Conservation (phyloP, 495 filamentous ascomycete species). For the Cercophora samala region DNA sequence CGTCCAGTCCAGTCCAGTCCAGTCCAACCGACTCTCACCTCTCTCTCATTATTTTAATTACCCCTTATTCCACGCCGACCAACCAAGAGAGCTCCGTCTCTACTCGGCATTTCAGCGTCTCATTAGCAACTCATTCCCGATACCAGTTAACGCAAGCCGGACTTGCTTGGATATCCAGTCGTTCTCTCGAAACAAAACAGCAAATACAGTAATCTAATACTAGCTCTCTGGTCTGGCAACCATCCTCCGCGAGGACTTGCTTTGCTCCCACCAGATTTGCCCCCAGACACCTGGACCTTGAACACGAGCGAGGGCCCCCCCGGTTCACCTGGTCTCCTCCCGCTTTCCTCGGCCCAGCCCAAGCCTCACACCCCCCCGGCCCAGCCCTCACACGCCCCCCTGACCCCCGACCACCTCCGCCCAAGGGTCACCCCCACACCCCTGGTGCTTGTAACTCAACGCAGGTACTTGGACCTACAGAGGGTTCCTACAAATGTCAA, state of each 20-base stretch:
- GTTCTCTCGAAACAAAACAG: slow-evolving; percentile 40
- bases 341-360: slow-evolving; percentile 45
- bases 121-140: slow-evolving; percentile 15
- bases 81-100: slow-evolving; percentile 27
- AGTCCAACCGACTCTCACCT: slow-evolving; percentile 37
- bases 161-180: slow-evolving; percentile 51
- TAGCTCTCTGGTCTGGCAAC: slow-evolving; percentile 31
- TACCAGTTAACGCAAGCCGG: slow-evolving; percentile 48
- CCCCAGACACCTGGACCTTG: slow-evolving; percentile 38
- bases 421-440: slow-evolving; percentile 38
- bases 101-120: slow-evolving; percentile 16
- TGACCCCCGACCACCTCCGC: slow-evolving; percentile 29
- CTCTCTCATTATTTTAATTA: slow-evolving; percentile 39
- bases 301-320: slow-evolving; percentile 31
- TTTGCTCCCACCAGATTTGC: slow-evolving; percentile 22
- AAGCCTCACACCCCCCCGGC: slow-evolving; percentile 30
- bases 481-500: slow-evolving; percentile 56
- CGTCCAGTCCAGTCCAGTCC: slow-evolving; percentile 30
- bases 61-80: slow-evolving; percentile 34
- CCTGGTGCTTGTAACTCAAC: slow-evolving; percentile 32
- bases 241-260: slow-evolving; percentile 21
- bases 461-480: slow-evolving; percentile 6
- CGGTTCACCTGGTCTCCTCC: slow-evolving; percentile 41
- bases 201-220: slow-evolving; percentile 45
- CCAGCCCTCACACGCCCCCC: slow-evolving; percentile 24